Percentiles rank a stretch among this genome's conserved stretches.
Evolutionary conservation across 225 moss, liverwort and hornwort genomes (phyloP).

Genomic region (Bryoerythrophyllum caledonicum): DNA sequence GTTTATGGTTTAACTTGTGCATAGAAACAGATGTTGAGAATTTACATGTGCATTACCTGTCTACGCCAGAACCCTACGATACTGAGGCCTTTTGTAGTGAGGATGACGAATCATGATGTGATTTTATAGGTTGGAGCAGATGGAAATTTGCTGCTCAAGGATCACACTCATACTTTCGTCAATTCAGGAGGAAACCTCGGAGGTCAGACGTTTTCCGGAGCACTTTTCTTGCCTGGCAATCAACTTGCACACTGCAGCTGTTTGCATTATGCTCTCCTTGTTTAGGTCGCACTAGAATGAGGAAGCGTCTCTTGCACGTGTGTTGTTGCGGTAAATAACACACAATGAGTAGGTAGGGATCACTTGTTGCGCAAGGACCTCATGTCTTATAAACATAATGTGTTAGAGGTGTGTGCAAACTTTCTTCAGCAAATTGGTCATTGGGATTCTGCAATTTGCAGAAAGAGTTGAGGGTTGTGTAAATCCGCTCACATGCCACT

Average conservation of each 20-base stretch:
- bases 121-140: slow-evolving; percentile 75
- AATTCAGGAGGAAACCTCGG: slow-evolving; percentile 85
- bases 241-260: background rate
- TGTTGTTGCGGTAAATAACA: background rate
- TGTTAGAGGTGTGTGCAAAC: background rate
- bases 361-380: background rate
- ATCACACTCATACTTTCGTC: slow-evolving; percentile 92
- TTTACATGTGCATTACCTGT: background rate
- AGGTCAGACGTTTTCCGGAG: slow-evolving; percentile 46
- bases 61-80: background rate
- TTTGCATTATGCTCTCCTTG: background rate
- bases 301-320: background rate
- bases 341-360: background rate
- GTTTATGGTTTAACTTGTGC: background rate
- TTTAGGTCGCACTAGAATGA: background rate
- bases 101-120: background rate
- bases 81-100: background rate
- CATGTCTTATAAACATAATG: background rate
- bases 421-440: background rate
- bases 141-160: slow-evolving; percentile 80
- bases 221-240: background rate
- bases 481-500: slow-evolving; percentile 21
- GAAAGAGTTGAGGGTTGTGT: background rate
- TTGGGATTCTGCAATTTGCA: background rate
- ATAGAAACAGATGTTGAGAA: background rate